Percentiles rank a stretch among this genome's conserved stretches.
These are phyloP conservation scores for Phaseolus lunatus DNA, from an alignment of 306 rosid genomes.

Conservation along the genomic window DNA sequence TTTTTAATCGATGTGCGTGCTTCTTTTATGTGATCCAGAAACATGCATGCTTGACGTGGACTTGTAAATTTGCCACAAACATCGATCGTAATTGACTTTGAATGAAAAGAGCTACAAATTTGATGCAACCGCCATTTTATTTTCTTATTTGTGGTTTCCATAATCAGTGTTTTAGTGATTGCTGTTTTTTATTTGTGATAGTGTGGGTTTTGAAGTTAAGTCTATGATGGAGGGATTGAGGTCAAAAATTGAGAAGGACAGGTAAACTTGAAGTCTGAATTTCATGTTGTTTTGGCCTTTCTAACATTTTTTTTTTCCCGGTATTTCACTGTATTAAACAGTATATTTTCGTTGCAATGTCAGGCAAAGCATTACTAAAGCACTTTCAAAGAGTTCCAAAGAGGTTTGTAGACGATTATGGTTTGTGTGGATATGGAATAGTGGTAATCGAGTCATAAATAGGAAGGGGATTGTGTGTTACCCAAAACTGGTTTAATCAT, in stretches of 20 bases:
- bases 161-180: slow-evolving; percentile 17
- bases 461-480: slow-evolving; percentile 33
- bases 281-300: not conserved
- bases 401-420: slow-evolving; percentile 65
- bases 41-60: not conserved
- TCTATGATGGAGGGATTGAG: slow-evolving; percentile 72
- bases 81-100: not conserved
- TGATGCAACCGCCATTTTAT: not conserved
- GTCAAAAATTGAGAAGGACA: slow-evolving; percentile 89
- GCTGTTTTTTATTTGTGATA: slow-evolving; percentile 48
- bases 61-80: slow-evolving; percentile 1
- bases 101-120: not conserved
- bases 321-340: slow-evolving; percentile 24
- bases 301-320: not conserved
- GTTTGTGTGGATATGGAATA: slow-evolving; percentile 5
- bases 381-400: slow-evolving; percentile 93
- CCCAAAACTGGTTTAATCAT: slow-evolving; percentile 31
- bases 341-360: slow-evolving; percentile 21
- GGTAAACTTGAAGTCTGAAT: slow-evolving; percentile 54
- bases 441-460: not conserved
- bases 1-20: slow-evolving; percentile 13
- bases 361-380: slow-evolving; percentile 89
- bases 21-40: slow-evolving; percentile 6
- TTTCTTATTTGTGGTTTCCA: not conserved
- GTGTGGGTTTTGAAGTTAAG: slow-evolving; percentile 85